These are phyloP conservation scores for Rhodotorula sp. DNA, from an alignment of 1,284 basidiomycete species.

Conservation along the genomic window DNA sequence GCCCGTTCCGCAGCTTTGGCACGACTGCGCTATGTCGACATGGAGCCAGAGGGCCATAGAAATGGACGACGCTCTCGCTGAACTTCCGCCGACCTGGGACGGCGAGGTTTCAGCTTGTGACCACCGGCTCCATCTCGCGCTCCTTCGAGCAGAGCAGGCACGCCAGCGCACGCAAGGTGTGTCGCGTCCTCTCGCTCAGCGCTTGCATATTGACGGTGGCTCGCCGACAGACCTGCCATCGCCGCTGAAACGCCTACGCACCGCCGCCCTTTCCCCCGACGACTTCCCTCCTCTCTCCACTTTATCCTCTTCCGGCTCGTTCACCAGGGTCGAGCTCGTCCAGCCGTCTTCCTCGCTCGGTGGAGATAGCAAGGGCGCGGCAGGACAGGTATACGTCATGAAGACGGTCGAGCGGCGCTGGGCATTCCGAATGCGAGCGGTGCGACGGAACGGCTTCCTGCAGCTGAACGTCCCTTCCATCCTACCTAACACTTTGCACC, in stretches of 20 bases:
- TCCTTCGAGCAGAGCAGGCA: conserved; percentile 4
- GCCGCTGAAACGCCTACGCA: background rate
- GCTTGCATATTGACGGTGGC: background rate
- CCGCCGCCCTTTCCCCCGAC: conserved; percentile 14
- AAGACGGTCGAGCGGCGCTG: conserved; percentile 37
- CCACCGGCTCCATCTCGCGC: conserved; percentile 21
- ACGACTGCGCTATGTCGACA: background rate
- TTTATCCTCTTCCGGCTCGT: conserved; percentile 26
- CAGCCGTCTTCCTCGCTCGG: background rate
- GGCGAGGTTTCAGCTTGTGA: background rate
- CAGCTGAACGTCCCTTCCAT: too few species aligned
- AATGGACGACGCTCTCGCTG: background rate
- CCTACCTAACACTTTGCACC: background rate
- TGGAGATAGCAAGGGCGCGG: fast-evolving
- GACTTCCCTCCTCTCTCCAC: conserved; percentile 26
- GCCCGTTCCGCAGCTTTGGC: background rate
- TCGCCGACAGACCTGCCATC: background rate
- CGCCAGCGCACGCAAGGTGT: background rate
- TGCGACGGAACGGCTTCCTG: background rate
- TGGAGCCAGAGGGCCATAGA: conserved; percentile 5
- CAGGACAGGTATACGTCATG: conserved; percentile 7
- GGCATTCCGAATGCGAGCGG: conserved; percentile 38
- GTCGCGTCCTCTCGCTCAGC: background rate
- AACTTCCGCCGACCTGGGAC: background rate
- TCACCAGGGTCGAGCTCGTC: conserved; percentile 31